A percentile compares a stretch with the other conserved stretches of the same genome.
Evolutionary conservation across 768 basidiomycete species (phyloP).

Genomic region (Calvatia gigantea): DNA sequence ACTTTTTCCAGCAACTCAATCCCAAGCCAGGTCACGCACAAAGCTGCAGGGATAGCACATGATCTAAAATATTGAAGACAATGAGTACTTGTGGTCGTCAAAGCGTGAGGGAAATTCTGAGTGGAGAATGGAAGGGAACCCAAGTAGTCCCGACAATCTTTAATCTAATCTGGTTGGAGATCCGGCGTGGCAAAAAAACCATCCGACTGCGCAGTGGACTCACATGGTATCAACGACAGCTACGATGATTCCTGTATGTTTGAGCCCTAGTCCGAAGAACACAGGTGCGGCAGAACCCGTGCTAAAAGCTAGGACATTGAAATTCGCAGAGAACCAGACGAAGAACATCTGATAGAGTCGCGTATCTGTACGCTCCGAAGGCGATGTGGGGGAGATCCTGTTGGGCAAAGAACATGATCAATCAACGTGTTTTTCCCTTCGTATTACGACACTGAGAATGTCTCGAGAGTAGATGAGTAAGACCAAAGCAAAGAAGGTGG

Average conservation of each 20-base stretch:
- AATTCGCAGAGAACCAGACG: slow-evolving; percentile 69
- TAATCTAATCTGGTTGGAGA: background rate
- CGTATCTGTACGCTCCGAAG: slow-evolving; percentile 50
- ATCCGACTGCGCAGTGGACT: slow-evolving; percentile 14
- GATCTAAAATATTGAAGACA: slow-evolving; percentile 19
- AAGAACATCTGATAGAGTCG: slow-evolving; percentile 65
- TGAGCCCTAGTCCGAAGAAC: slow-evolving; percentile 51
- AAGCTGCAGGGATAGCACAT: slow-evolving; percentile 55
- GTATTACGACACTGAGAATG: background rate
- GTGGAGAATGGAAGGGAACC: background rate
- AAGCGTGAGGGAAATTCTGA: background rate
- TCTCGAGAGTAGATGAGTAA: background rate
- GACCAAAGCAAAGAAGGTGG: background rate
- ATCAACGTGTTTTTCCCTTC: background rate
- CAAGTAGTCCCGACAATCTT: background rate
- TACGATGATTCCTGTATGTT: slow-evolving; percentile 49
- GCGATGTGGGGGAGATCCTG: slow-evolving; percentile 52
- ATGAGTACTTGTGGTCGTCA: background rate
- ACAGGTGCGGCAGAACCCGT: slow-evolving; percentile 59
- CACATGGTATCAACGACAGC: slow-evolving; percentile 39
- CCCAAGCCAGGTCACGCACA: slow-evolving; percentile 37
- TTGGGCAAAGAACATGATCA: background rate
- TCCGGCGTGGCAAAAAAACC: background rate
- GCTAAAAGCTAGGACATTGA: slow-evolving; percentile 63
- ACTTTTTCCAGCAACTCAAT: background rate